Evolutionary conservation across 129 eudicot species (phyloP).

Genomic region (Artemisia annua): DNA sequence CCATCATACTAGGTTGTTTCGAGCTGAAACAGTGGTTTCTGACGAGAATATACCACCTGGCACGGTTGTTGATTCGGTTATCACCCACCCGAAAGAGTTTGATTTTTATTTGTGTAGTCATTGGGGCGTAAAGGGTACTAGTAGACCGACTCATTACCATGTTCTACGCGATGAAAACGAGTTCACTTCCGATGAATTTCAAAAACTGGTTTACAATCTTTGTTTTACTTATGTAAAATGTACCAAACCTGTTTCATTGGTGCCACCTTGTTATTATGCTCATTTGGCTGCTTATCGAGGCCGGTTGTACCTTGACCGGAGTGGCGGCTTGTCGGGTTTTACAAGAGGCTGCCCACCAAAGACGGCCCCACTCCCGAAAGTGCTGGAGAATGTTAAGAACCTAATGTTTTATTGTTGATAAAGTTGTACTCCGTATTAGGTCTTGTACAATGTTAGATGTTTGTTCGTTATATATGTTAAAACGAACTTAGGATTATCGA

Average conservation of each 20-base stretch:
- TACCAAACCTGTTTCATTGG: conserved; percentile 93
- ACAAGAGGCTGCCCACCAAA: conserved; percentile 42
- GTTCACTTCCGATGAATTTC: conserved; percentile 87
- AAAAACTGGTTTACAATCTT: conserved; percentile 76
- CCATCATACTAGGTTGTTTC: conserved; percentile 90
- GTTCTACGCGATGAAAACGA: conserved; percentile 79
- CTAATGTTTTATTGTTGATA: conserved; percentile 84
- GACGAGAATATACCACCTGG: conserved; percentile 91
- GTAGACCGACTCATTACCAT: conserved; percentile 86
- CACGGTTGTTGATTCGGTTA: conserved; percentile 83
- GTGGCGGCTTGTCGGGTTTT: conserved; percentile 32
- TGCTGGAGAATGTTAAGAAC: conserved; percentile 76
- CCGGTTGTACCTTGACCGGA: conserved; percentile 71
- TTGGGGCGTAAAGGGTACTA: conserved; percentile 94
- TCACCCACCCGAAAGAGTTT: conserved; percentile 85
- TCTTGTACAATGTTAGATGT: background rate
- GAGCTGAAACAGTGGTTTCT: conserved; percentile 39
- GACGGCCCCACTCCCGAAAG: conserved; percentile 76
- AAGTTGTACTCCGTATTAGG: background rate
- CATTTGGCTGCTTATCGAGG: conserved; percentile 97
- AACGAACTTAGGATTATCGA: background rate
- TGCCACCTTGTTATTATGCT: conserved; percentile 96
- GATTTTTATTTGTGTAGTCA: conserved; percentile 96
- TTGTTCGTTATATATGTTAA: background rate
- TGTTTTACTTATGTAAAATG: conserved; percentile 95